Percentiles rank a stretch among this genome's conserved stretches.
Evolutionary conservation across 1,284 basidiomycete genomes (phyloP).

Genomic region (Rhodotorula sp.): DNA sequence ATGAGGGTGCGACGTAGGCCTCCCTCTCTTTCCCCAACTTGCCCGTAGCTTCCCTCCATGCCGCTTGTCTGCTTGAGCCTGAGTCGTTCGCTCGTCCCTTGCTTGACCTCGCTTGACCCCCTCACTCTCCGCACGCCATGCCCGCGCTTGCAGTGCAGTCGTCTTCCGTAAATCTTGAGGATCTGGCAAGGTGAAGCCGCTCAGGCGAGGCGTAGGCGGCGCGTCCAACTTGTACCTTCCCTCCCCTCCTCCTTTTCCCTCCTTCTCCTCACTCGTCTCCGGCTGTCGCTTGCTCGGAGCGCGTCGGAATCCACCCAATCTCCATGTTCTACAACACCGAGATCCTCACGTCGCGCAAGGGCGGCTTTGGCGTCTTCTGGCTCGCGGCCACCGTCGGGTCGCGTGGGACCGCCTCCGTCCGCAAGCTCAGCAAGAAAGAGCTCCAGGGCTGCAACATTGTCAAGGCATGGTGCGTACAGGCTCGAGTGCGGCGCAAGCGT

Average conservation of each 20-base stretch:
- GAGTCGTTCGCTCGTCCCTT: neutral
- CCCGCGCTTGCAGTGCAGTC: neutral
- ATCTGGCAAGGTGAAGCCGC: no score
- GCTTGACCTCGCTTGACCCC: no score
- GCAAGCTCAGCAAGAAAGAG: constrained; percentile 41
- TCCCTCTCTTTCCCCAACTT: neutral
- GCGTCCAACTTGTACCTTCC: no score
- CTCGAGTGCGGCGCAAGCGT: neutral
- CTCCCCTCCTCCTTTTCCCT: neutral
- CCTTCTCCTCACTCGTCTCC: neutral
- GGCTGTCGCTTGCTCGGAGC: neutral
- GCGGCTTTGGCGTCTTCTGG: constrained; percentile 44
- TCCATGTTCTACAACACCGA: constrained; percentile 34
- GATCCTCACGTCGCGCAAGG: constrained; percentile 32
- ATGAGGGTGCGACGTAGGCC: neutral
- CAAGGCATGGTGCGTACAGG: constrained; percentile 33
- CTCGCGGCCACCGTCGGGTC: constrained; percentile 43
- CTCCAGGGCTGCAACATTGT: constrained; percentile 41
- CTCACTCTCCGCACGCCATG: no score
- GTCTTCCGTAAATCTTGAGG: neutral
- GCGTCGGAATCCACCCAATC: neutral
- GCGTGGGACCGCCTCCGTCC: constrained; percentile 20
- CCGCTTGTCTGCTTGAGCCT: neutral
- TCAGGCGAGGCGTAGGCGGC: no score
- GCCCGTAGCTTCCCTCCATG: neutral